Percentiles rank a stretch among this genome's conserved stretches.
phyloP scores from a whole-genome alignment of 495 filamentous ascomycete species.

The Penicillium diatomitis region DNA sequence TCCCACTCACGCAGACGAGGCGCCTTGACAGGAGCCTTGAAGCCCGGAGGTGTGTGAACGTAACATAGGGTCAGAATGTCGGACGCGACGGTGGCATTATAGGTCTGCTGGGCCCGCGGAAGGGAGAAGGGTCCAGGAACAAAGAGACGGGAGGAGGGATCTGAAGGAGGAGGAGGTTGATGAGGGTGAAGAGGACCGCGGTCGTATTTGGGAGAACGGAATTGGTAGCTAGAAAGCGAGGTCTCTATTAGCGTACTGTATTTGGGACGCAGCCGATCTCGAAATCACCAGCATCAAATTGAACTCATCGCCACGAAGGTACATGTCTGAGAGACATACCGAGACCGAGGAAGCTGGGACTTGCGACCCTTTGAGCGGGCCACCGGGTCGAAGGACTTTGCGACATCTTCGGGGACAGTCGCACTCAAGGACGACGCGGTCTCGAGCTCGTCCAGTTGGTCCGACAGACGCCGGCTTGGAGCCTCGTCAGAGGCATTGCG shows the following conservation, averaged over 20 bases:
- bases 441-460: conserved; percentile 30
- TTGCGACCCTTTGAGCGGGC: conserved; percentile 41
- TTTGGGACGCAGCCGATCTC: no score
- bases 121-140: conserved; percentile 88
- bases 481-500: conserved; percentile 43
- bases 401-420: conserved; percentile 14
- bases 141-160: conserved; percentile 79
- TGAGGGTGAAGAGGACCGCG: conserved; percentile 89
- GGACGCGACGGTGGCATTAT: conserved; percentile 72
- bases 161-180: conserved; percentile 73
- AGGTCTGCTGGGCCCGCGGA: conserved; percentile 84
- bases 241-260: conserved; percentile 1
- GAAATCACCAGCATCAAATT: no score
- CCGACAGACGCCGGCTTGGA: conserved; percentile 23
- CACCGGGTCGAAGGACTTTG: conserved; percentile 49
- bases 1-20: conserved; percentile 82
- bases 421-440: conserved; percentile 25
- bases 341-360: conserved; percentile 55
- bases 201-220: conserved; percentile 83
- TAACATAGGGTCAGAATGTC: conserved; percentile 88
- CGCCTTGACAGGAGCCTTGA: conserved; percentile 47
- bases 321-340: conserved; percentile 35
- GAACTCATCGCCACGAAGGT: neutral
- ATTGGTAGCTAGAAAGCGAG: conserved; percentile 63
- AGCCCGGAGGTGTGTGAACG: conserved; percentile 69